Base-by-base conservation (phyloP, 2,329 filamentous ascomycete species). In the Paraphaeosphaeria minitans region DNA sequence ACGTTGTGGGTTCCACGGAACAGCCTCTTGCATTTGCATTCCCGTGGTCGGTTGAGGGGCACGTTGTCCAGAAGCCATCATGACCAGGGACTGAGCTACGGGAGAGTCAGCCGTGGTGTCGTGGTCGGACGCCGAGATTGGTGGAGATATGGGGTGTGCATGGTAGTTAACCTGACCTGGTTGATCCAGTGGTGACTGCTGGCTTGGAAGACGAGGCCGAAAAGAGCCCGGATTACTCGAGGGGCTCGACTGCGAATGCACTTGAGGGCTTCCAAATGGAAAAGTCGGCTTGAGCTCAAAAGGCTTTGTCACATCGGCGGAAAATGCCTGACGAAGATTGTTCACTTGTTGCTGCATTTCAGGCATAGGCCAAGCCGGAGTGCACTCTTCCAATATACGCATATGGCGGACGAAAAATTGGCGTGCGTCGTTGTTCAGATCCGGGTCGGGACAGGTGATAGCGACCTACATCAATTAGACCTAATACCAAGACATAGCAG, bases 371-470 rank as follows among this genome's bases (percentile, higher is more conserved):
- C 92, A 96, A 4, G 88, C 87, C 9, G 85, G 83, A 72, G 92
- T 91, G 67, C 93, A 95, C 64, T 87, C 89, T 75, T 98, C 94
- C 58, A 98, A 82, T 39, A 98, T 89, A 56, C 93, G 88, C 94
- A 98, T 97, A 69, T 97, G 93, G 49, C 94, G 85, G 2, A 92
- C 90, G 71, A 98, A 98, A 74, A 90, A 98, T 61, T 94, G 90
- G 33, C 91, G 86, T 6, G 94, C 92, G 74, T 97, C 92, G 0
- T 84, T 82, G 72, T 95, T 93, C 57, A 97, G 85, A 41, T 95
- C 91, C 1, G 92, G 91, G 74, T 98, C 93, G 19, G 95, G 94
- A 19, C 93, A 97, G 14, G 93, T 96, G 61, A 97, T 89, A 4
- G 93, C 93, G 66, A 97, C 90, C 93, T 96, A 53, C 2, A 8